Evolutionary conservation across 495 filamentous ascomycete species (phyloP), one percentile per base, ranked within the genome.

Genomic region (Parathielavia hyrcaniae): DNA sequence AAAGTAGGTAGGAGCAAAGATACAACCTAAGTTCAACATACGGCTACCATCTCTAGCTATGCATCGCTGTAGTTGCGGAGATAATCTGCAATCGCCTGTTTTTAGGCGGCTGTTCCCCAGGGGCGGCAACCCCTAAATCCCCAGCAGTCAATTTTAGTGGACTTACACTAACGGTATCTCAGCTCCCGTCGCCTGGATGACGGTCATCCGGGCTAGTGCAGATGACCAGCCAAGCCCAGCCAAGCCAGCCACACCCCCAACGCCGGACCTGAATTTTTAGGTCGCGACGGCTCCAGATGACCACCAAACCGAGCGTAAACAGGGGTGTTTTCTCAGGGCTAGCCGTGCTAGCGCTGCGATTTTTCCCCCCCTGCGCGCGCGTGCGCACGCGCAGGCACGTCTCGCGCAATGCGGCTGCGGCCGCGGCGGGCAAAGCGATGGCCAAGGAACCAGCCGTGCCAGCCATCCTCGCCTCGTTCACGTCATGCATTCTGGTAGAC

Each of bases 201-300:
- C 45, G 45, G 45, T 48, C 45, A 48, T 48, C 45, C 45, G 20
- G 11, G 45, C 45, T 48, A 48, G 45, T 13, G 45, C 14, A 17
- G 44, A 9, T 48, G 45, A 48, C 45, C 4, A 14, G 3, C 6
- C 20, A 1, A 14, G 22, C 23, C 8, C 11, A 2, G 45, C 8
- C 20, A 14, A 48, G 8, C 22, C 45, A 6, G 22, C 12, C 6
- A 10, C 9, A 20, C 45, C 6, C 23, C 3, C 22, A 13, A 5
- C 20, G 5, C 8, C 22, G 4, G 11, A 11, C 45, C 45, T 48
- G 20, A 26, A 32, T 30, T 13, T 48, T 48, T 9, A 30, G 20
- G 45, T 14, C 45, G 2, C 2, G 5, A 11, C 12, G 45, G 45
- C 12, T n/a, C 12, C 6, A 13, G 45, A 48, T 48, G 45, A 48